These are phyloP conservation scores for Friedmanniomyces endolithicus DNA, from an alignment of 495 filamentous ascomycete species.

Conservation along the genomic window DNA sequence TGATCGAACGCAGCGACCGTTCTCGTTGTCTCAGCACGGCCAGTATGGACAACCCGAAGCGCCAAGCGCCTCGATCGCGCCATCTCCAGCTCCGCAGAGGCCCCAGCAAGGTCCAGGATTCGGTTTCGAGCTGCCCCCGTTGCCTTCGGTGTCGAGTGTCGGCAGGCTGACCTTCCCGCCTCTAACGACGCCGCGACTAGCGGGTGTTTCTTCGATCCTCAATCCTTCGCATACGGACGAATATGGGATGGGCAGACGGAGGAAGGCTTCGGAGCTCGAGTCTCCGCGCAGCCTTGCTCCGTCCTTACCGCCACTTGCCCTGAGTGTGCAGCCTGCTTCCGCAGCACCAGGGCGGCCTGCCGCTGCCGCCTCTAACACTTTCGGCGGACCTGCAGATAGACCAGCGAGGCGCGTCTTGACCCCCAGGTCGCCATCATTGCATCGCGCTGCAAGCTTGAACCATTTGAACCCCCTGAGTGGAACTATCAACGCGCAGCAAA, in stretches of 20 bases:
- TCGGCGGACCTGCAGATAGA: conserved; percentile 2
- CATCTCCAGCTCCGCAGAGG: not conserved
- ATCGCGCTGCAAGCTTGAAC: conserved; percentile 25
- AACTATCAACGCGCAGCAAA: conserved; percentile 27
- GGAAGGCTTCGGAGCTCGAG: conserved; percentile 22
- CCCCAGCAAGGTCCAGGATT: not conserved
- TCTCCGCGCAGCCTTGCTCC: not conserved
- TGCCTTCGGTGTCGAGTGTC: not conserved
- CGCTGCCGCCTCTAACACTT: not conserved
- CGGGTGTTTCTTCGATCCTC: conserved; percentile 21
- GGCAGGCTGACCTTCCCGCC: not conserved
- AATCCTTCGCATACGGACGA: conserved; percentile 17
- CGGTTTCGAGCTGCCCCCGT: conserved; percentile 14
- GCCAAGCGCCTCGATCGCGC: not conserved
- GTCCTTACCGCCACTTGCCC: conserved; percentile 7
- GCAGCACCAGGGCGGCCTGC: not conserved
- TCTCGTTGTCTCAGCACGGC: not conserved
- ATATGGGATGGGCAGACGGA: not conserved
- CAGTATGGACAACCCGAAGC: not conserved
- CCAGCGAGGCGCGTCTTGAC: conserved; percentile 22
- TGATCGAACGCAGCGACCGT: not conserved
- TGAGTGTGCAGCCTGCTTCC: conserved; percentile 1
- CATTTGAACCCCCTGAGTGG: conserved; percentile 21
- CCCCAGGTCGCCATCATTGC: conserved; percentile 27
- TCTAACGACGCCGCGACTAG: conserved; percentile 5